phyloP scores from a whole-genome alignment of 305 asterid genomes.

The Caryopteris hybrid region DNA sequence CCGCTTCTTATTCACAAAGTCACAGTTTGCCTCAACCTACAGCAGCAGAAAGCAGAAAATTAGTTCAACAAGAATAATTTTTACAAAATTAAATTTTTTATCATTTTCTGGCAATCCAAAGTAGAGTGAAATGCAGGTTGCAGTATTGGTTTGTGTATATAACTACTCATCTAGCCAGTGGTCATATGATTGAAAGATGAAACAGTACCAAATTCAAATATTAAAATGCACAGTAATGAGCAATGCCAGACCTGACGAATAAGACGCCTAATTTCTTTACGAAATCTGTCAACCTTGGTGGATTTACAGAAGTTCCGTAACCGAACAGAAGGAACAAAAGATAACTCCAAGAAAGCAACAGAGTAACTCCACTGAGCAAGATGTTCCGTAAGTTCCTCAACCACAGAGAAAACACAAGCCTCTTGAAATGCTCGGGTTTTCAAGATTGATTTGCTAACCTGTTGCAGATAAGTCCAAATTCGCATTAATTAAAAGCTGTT shows the following conservation, averaged over 20 bases:
- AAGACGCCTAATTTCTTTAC: slow-evolving; percentile 67
- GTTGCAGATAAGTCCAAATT: slow-evolving; percentile 18
- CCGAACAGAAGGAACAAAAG: slow-evolving; percentile 69
- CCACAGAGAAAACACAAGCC: slow-evolving; percentile 81
- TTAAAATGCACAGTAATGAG: neutral
- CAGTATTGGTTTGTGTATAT: neutral
- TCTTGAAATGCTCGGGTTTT: slow-evolving; percentile 91
- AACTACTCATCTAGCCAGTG: neutral
- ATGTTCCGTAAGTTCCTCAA: slow-evolving; percentile 86
- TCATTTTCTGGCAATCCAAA: neutral
- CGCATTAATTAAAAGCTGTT: neutral
- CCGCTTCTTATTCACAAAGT: slow-evolving; percentile 71
- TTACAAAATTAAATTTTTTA: neutral
- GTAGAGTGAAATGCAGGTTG: neutral
- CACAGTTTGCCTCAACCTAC: slow-evolving; percentile 74
- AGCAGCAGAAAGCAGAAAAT: slow-evolving; percentile 24
- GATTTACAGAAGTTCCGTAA: slow-evolving; percentile 70
- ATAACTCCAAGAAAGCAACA: slow-evolving; percentile 71
- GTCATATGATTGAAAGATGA: neutral
- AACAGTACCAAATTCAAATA: neutral
- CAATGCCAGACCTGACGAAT: slow-evolving; percentile 55
- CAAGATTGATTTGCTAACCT: slow-evolving; percentile 78
- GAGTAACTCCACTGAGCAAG: slow-evolving; percentile 91
- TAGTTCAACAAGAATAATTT: slow-evolving; percentile 15
- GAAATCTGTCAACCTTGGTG: slow-evolving; percentile 88